Evolutionary conservation across 441 rosid species (phyloP).

Genomic region (Pelargonium citronellum): DNA sequence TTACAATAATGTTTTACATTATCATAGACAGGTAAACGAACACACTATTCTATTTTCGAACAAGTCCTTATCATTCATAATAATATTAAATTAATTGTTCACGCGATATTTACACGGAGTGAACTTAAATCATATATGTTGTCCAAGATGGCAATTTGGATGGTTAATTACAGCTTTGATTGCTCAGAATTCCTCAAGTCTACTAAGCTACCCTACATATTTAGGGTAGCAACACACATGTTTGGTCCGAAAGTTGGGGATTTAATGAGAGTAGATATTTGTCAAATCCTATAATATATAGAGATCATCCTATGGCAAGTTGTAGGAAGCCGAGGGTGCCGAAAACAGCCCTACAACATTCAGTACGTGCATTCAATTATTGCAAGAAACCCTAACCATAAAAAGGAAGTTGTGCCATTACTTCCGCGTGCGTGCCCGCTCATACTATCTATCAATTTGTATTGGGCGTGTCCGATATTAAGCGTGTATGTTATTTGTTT

Average conservation of each 20-base stretch:
- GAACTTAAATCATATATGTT: too few relatives aligned
- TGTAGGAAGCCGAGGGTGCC: not conserved
- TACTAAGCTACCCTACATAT: not conserved
- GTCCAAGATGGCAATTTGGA: not conserved
- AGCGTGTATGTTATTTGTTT: too few relatives aligned
- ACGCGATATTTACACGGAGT: too few relatives aligned
- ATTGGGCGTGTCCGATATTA: too few relatives aligned
- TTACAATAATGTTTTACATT: too few relatives aligned
- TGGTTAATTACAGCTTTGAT: not conserved
- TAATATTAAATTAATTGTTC: too few relatives aligned
- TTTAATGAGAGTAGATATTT: not conserved
- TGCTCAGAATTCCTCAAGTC: not conserved
- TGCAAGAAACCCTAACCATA: conserved; percentile 2
- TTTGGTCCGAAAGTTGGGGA: not conserved
- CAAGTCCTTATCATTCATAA: too few relatives aligned
- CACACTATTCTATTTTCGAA: too few relatives aligned
- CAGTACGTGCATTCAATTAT: not conserved
- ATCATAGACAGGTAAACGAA: too few relatives aligned
- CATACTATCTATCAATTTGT: too few relatives aligned
- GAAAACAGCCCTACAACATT: not conserved
- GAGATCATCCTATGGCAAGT: not conserved
- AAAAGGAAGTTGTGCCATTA: not conserved
- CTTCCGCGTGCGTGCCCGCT: not conserved
- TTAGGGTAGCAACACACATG: conserved; percentile 1
- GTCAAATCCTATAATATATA: not conserved